phyloP scores from a whole-genome alignment of 1,139 yeast genomes.

The Hemisphaericaspora xylanilytica region DNA sequence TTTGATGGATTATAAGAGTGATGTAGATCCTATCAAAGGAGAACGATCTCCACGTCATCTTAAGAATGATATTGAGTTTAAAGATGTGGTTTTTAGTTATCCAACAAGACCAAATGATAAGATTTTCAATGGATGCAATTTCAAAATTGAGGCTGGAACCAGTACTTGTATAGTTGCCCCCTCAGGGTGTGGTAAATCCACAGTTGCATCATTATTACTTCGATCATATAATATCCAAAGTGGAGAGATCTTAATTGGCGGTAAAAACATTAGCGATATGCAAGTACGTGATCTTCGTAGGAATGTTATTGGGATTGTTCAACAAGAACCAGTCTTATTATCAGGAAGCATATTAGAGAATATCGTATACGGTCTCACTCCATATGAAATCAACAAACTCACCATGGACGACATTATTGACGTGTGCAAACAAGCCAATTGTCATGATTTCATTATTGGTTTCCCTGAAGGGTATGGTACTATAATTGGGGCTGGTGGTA shows the following conservation, averaged over 20 bases:
- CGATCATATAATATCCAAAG: constrained; percentile 58
- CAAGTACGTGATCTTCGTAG: constrained; percentile 73
- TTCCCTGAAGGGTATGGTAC: constrained; percentile 58
- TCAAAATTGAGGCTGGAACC: constrained; percentile 64
- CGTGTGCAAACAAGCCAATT: constrained; percentile 51
- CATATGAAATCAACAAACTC: constrained; percentile 42
- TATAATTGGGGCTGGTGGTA: constrained; percentile 54
- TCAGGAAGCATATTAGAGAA: constrained; percentile 80
- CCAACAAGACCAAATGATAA: constrained; percentile 83
- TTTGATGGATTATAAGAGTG: constrained; percentile 43
- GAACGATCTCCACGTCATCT: constrained; percentile 39
- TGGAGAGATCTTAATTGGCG: constrained; percentile 69
- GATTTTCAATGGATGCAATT: constrained; percentile 63
- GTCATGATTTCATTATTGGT: constrained; percentile 50
- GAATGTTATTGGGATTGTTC: constrained; percentile 72
- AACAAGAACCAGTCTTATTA: constrained; percentile 83
- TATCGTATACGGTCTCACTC: constrained; percentile 70
- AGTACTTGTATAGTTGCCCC: constrained; percentile 90
- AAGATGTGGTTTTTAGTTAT: constrained; percentile 68
- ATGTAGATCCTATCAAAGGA: constrained; percentile 45
- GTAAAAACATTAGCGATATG: constrained; percentile 57
- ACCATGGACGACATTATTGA: constrained; percentile 42
- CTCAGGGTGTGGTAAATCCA: constrained; percentile 90
- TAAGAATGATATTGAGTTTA: constrained; percentile 61
- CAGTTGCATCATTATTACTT: constrained; percentile 70